Percentiles rank a stretch among this genome's conserved stretches.
Conservation (phyloP, 2,329 filamentous ascomycete genomes). For the Xylariomycetidae sp. region DNA sequence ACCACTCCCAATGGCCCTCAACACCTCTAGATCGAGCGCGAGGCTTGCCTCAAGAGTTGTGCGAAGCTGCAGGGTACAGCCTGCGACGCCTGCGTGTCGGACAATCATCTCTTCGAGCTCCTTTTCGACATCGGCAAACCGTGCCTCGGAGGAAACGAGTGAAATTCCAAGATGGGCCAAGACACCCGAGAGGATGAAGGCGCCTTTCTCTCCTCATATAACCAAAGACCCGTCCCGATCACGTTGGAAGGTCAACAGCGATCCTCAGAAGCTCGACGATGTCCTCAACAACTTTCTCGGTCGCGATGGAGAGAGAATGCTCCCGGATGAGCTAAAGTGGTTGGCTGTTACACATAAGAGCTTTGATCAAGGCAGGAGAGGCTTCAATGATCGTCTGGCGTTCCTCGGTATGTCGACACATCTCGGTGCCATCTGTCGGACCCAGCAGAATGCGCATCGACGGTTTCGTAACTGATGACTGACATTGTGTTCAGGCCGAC, state of each 20-base stretch:
- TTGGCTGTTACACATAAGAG: slow-evolving; percentile 96
- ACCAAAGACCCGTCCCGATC: slow-evolving; percentile 49
- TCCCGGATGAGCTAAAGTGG: slow-evolving; percentile 94
- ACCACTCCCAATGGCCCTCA: slow-evolving; percentile 36
- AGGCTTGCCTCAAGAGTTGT: slow-evolving; percentile 29
- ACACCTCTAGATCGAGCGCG: slow-evolving; percentile 26
- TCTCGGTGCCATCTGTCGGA: no score
- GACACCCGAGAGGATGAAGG: slow-evolving; percentile 66
- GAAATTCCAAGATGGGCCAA: slow-evolving; percentile 62
- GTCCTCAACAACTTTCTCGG: slow-evolving; percentile 78
- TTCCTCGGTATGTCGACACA: slow-evolving; percentile 73
- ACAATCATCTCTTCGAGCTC: slow-evolving; percentile 12
- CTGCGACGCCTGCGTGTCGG: slow-evolving; percentile 7
- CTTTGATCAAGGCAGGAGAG: slow-evolving; percentile 90
- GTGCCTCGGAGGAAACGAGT: slow-evolving; percentile 8
- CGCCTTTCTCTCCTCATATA: slow-evolving; percentile 59
- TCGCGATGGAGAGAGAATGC: slow-evolving; percentile 62
- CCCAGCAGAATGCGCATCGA: no score
- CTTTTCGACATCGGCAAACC: slow-evolving; percentile 20
- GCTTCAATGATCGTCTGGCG: slow-evolving; percentile 91
- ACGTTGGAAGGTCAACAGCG: slow-evolving; percentile 67
- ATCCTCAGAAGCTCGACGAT: slow-evolving; percentile 68
- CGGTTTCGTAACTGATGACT: no score
- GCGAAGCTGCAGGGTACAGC: slow-evolving; percentile 21
- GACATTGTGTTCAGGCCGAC: slow-evolving; percentile 17